Evolutionary conservation across 2,329 filamentous ascomycete genomes (phyloP).

Genomic region (Cladosporium cucumerinum): DNA sequence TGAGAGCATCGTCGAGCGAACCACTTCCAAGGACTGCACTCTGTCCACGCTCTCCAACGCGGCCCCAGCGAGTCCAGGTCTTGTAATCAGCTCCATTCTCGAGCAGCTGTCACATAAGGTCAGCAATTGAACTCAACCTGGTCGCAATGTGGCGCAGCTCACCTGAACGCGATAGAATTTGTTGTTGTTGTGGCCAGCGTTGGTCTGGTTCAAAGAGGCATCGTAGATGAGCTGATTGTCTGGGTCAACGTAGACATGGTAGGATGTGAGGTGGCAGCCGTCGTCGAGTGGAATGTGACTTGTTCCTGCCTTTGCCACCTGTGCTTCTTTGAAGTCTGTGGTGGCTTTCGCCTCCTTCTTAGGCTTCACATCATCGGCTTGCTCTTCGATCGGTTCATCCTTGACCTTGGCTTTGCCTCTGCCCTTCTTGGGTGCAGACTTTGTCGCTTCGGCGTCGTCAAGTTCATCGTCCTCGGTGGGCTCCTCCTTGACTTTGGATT

Average conservation of each 20-base stretch:
- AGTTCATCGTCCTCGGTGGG: constrained; percentile 1
- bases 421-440: constrained; percentile 17
- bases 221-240: constrained; percentile 68
- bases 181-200: constrained; percentile 69
- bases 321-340: constrained; percentile 43
- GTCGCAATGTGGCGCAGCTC: constrained; percentile 10
- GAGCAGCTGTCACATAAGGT: neutral
- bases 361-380: constrained; percentile 9
- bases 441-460: constrained; percentile 2
- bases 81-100: constrained; percentile 22
- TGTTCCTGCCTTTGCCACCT: constrained; percentile 43
- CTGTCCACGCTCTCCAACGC: constrained; percentile 60
- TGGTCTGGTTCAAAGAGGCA: constrained; percentile 75
- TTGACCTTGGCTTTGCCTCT: constrained; percentile 21
- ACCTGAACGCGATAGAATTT: constrained; percentile 79
- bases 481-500: constrained; percentile 12
- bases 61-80: constrained; percentile 77
- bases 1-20: constrained; percentile 39
- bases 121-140: neutral
- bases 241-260: constrained; percentile 61
- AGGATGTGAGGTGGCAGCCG: constrained; percentile 33
- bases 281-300: constrained; percentile 50
- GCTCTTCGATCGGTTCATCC: constrained; percentile 5
- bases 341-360: constrained; percentile 28
- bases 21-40: constrained; percentile 40